Conservation (phyloP, 129 eudicot genomes). For the Sambucus nigra region DNA sequence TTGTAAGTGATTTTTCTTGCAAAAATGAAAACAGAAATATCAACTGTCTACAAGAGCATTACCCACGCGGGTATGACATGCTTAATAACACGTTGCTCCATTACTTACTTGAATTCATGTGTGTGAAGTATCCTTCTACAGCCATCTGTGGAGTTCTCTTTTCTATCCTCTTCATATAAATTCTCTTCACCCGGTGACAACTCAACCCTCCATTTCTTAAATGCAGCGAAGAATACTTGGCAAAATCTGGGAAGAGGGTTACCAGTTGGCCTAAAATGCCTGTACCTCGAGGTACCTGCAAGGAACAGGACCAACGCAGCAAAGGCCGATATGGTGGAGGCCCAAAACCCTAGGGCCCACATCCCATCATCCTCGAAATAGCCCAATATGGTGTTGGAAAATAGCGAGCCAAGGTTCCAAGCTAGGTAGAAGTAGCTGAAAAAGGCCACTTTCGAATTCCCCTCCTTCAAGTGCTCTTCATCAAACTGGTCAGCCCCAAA, state of each 20-base stretch:
- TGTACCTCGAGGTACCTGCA: slow-evolving; percentile 59
- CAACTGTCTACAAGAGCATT: too few species aligned
- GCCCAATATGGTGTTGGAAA: slow-evolving; percentile 74
- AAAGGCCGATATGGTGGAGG: slow-evolving; percentile 66
- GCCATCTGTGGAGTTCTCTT: slow-evolving; percentile 27
- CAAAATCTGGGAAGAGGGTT: slow-evolving; percentile 74
- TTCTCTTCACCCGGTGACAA: slow-evolving; percentile 37
- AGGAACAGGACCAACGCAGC: slow-evolving; percentile 62
- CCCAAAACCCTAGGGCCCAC: slow-evolving; percentile 94
- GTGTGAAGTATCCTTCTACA: slow-evolving; percentile 69
- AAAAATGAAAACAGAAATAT: too few species aligned
- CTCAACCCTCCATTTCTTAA: slow-evolving; percentile 49
- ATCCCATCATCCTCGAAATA: slow-evolving; percentile 81
- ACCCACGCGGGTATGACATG: background rate
- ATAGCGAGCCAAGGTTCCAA: slow-evolving; percentile 73
- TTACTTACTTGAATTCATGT: slow-evolving; percentile 80
- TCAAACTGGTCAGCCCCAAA: slow-evolving; percentile 97
- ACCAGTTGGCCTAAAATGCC: slow-evolving; percentile 85
- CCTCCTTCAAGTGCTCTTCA: slow-evolving; percentile 52
- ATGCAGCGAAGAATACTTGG: slow-evolving; percentile 81
- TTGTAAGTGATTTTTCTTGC: too few species aligned
- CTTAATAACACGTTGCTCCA: background rate
- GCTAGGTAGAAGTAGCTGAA: slow-evolving; percentile 94
- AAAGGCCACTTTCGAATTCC: slow-evolving; percentile 65
- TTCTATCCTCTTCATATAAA: slow-evolving; percentile 38